Evolutionary conservation across 2,329 filamentous ascomycete genomes (phyloP).

Genomic region (Phyllosticta paracitricarpa): DNA sequence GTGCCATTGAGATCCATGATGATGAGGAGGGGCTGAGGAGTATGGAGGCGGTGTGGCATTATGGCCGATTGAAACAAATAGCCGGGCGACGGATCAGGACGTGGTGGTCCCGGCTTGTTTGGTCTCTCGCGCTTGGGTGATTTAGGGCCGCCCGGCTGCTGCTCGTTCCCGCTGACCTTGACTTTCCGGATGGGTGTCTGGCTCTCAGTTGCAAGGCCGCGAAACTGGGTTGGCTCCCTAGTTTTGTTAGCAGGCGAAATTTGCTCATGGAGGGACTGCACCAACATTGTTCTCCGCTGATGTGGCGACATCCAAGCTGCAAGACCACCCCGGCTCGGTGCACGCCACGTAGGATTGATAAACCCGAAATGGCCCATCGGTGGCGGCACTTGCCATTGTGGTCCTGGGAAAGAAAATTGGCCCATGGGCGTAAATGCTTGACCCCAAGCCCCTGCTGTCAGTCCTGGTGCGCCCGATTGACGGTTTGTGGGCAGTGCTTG

Average conservation of each 20-base stretch:
- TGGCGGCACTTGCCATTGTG: neutral
- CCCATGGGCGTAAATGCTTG: neutral
- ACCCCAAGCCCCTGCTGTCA: neutral
- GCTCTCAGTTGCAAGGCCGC: neutral
- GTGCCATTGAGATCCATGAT: conserved; percentile 93
- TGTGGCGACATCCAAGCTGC: neutral
- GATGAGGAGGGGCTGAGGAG: conserved; percentile 57
- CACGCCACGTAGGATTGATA: neutral
- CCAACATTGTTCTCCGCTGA: neutral
- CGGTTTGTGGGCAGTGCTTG: neutral
- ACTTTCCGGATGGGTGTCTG: neutral
- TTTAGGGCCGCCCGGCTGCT: neutral
- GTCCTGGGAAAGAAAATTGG: neutral
- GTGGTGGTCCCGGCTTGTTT: conserved; percentile 19
- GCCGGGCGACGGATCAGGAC: conserved; percentile 48
- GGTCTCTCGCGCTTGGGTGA: neutral
- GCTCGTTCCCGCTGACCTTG: neutral
- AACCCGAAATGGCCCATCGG: neutral
- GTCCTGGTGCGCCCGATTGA: neutral
- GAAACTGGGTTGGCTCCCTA: neutral
- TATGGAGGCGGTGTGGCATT: conserved; percentile 20
- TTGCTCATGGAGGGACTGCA: neutral
- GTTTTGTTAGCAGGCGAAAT: neutral
- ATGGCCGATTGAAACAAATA: conserved; percentile 51
- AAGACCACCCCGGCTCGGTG: neutral